Evolutionary conservation across 345 rosid genomes (phyloP).

Genomic region (Arabidopsis thaliana): TAIR10.1 NC_003070.9:1227001-1227500

Average conservation of each 20-base stretch:
- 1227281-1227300: conserved; percentile 93
- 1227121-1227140: conserved; percentile 73
- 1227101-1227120: conserved; percentile 86
- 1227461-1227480: neutral
- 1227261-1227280: conserved; percentile 84
- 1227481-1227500: neutral
- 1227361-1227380: neutral
- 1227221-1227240: neutral
- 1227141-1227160: conserved; percentile 83
- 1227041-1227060: neutral
- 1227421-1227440: conserved; percentile 4
- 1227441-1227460: conserved; percentile 8
- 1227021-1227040: no score
- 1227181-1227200: conserved; percentile 6
- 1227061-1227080: conserved; percentile 4
- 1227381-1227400: neutral
- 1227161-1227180: conserved; percentile 24
- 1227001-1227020: no score
- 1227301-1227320: conserved; percentile 78
- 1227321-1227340: neutral
- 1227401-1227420: conserved; percentile 6
- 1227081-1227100: conserved; percentile 91
- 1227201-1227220: conserved; percentile 3
- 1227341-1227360: neutral
- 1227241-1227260: conserved; percentile 89